Conservation (phyloP, 2,329 filamentous ascomycete genomes). For the Dactylonectria macrodidyma region DNA sequence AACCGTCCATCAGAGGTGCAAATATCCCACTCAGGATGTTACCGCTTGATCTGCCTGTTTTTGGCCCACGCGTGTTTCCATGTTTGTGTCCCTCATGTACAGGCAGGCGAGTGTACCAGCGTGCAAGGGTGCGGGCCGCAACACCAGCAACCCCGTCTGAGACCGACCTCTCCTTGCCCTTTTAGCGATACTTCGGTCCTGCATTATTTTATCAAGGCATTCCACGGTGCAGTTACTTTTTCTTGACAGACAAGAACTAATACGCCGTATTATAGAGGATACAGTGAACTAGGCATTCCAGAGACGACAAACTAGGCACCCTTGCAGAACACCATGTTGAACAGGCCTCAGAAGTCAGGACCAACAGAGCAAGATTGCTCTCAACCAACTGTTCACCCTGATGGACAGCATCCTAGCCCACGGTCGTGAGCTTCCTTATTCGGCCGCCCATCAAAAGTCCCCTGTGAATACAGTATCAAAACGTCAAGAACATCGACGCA, state of each 20-base stretch:
- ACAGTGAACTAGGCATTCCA: neutral
- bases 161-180: neutral
- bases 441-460: constrained; percentile 3
- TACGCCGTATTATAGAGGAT: no score
- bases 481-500: neutral
- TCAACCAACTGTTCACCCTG: neutral
- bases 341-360: neutral
- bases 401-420: neutral
- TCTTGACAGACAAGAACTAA: neutral
- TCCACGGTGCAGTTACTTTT: neutral
- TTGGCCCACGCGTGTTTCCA: neutral
- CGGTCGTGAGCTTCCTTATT: neutral
- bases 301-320: no score
- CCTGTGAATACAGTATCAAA: neutral
- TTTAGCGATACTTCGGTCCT: neutral
- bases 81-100: neutral
- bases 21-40: neutral
- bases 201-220: neutral
- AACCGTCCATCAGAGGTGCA: neutral
- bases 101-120: neutral
- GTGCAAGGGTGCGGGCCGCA: neutral
- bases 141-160: neutral
- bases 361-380: neutral
- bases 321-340: neutral
- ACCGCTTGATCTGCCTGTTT: neutral